phyloP scores from a whole-genome alignment of 768 basidiomycete genomes.

The Suillus tomentosus region DNA sequence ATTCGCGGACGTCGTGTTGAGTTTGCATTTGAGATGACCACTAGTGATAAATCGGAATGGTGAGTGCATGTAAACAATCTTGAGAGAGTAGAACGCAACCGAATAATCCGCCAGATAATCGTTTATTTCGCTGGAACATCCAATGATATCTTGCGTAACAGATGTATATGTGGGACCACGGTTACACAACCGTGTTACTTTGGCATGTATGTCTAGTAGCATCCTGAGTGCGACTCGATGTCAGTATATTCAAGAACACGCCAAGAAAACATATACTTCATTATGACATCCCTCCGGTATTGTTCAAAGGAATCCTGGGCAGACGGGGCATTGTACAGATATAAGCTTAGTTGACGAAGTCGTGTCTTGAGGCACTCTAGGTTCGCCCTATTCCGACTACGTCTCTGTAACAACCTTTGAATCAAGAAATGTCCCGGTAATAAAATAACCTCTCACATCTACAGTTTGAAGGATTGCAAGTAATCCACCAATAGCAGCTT shows the following conservation, averaged over 20 bases:
- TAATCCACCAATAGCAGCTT: background rate
- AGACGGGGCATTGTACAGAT: background rate
- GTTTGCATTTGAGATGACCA: background rate
- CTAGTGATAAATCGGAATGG: background rate
- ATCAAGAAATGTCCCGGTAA: background rate
- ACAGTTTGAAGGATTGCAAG: background rate
- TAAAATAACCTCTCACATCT: background rate
- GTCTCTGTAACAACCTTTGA: background rate
- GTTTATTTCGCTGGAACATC: background rate
- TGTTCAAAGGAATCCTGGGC: background rate
- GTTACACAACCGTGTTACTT: no score
- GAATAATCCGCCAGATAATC: background rate
- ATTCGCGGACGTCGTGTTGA: no score
- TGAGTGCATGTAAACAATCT: background rate
- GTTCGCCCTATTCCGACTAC: background rate
- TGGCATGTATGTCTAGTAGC: no score
- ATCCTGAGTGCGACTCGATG: no score
- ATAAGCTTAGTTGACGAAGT: background rate
- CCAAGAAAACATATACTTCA: constrained; percentile 7
- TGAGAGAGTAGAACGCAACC: background rate
- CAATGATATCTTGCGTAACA: background rate
- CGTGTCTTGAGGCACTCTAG: background rate
- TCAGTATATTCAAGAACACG: no score
- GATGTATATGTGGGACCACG: no score
- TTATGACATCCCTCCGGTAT: background rate